Conservation (phyloP, 257 asterid species). For the Forsythia suspensa region DNA sequence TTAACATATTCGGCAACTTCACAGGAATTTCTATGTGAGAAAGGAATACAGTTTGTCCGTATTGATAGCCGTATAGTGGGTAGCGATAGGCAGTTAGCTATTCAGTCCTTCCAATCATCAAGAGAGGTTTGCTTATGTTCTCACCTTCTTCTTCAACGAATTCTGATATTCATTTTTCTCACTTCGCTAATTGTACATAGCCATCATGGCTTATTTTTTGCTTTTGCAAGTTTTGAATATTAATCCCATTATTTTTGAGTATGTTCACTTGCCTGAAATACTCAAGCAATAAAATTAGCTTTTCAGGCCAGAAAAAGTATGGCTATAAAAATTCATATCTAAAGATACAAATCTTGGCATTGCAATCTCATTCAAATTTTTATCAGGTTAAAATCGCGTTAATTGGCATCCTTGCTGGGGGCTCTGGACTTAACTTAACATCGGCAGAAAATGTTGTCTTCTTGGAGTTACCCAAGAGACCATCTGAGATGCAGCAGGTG, state of each 20-base stretch:
- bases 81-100: slow-evolving; percentile 68
- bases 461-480: slow-evolving; percentile 80
- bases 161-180: not conserved
- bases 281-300: not conserved
- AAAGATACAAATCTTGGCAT: slow-evolving; percentile 4
- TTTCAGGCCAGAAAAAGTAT: not conserved
- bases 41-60: slow-evolving; percentile 72
- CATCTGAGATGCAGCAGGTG: slow-evolving; percentile 86
- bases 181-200: slow-evolving; percentile 1
- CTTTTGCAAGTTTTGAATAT: slow-evolving; percentile 14
- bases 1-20: slow-evolving; percentile 9
- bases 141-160: slow-evolving; percentile 9
- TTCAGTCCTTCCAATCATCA: slow-evolving; percentile 75
- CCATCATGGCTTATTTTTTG: slow-evolving; percentile 2
- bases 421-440: slow-evolving; percentile 90
- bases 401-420: slow-evolving; percentile 94
- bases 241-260: slow-evolving; percentile 5
- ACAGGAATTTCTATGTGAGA: slow-evolving; percentile 81
- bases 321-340: not conserved
- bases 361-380: slow-evolving; percentile 12
- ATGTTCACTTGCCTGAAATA: slow-evolving; percentile 15
- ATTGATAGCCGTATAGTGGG: slow-evolving; percentile 69
- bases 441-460: slow-evolving; percentile 89
- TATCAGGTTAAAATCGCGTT: slow-evolving; percentile 85
- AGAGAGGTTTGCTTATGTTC: slow-evolving; percentile 52